Evolutionary conservation across 2,329 filamentous ascomycete species (phyloP).

Genomic region (Aureobasidium pullulans): DNA sequence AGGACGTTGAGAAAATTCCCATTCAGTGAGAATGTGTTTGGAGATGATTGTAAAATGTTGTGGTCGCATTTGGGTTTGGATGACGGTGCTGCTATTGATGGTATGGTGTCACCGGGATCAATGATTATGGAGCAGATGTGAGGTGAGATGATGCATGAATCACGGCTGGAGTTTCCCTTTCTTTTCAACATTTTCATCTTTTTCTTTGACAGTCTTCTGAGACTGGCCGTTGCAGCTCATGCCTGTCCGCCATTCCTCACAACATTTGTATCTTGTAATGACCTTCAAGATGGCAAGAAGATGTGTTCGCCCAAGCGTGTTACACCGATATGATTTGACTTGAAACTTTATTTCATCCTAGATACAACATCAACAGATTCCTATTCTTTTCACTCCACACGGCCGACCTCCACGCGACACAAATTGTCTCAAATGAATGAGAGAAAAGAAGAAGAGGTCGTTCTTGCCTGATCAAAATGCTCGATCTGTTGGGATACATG

Average conservation of each 20-base stretch:
- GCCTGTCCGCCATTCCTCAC: background rate
- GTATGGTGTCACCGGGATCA: background rate
- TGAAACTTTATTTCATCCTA: no score
- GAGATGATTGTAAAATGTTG: background rate
- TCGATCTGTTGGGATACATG: no score
- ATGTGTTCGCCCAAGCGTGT: no score
- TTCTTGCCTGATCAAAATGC: no score
- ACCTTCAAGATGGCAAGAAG: no score
- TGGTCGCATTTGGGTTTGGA: conserved; percentile 4
- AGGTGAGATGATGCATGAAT: background rate
- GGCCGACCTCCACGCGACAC: no score
- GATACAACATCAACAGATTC: no score
- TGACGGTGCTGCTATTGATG: background rate
- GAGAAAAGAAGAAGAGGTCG: no score
- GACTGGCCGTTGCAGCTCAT: background rate
- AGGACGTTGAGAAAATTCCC: background rate
- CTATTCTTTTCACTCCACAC: no score
- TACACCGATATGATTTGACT: no score
- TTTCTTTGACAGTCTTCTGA: background rate
- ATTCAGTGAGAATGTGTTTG: conserved; percentile 9
- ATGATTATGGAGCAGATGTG: conserved; percentile 1
- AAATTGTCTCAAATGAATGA: no score
- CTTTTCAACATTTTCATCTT: background rate
- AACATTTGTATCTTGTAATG: no score
- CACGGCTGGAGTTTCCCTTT: background rate